A percentile compares a stretch with the other conserved stretches of the same genome.
Evolutionary conservation across 139 green algal species (phyloP).

Genomic region (Tetradesmus obliquus): DNA sequence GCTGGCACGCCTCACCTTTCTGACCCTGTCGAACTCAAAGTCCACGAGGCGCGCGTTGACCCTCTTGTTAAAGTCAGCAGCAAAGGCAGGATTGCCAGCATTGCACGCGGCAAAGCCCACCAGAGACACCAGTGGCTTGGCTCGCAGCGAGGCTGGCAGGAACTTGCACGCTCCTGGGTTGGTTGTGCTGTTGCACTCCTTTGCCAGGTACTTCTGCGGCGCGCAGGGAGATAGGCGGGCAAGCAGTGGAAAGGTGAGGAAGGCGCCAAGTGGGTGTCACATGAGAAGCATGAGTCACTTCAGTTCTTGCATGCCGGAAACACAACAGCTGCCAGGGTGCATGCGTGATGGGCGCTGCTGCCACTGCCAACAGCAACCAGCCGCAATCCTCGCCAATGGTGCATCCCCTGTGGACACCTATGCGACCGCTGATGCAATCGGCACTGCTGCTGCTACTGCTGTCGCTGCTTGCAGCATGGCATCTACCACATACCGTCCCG

Average conservation of each 20-base stretch:
- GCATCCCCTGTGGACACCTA: too few relatives aligned
- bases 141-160: neutral
- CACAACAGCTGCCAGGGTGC: neutral
- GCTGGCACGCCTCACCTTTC: neutral
- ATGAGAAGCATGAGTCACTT: too few relatives aligned
- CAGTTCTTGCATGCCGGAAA: too few relatives aligned
- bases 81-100: neutral
- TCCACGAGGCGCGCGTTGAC: neutral
- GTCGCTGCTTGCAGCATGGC: neutral
- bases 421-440: neutral
- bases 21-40: neutral
- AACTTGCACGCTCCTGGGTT: neutral
- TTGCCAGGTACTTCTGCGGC: neutral
- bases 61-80: neutral
- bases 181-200: neutral
- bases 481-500: neutral
- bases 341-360: too few relatives aligned
- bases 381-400: neutral
- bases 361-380: neutral
- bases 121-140: neutral
- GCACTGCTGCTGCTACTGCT: neutral
- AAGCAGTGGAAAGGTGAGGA: neutral
- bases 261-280: too few relatives aligned
- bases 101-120: neutral
- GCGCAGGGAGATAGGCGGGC: neutral